A percentile compares a stretch with the other conserved stretches of the same genome.
phyloP scores from a whole-genome alignment of 2,329 filamentous ascomycete genomes.

The Onygenales sp. region DNA sequence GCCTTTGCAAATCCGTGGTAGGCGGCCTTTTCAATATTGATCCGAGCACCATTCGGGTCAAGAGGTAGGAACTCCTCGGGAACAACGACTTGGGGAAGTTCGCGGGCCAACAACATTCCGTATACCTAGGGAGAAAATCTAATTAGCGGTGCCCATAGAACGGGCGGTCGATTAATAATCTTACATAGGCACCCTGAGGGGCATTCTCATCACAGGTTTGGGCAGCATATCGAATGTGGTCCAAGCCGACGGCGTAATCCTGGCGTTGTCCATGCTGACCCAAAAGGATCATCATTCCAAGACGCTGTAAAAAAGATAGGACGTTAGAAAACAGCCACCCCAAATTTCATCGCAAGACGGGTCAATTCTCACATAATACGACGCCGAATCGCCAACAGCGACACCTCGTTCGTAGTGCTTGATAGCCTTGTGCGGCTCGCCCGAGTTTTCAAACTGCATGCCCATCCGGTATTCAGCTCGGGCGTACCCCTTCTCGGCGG shows the following conservation, averaged over 20 bases:
- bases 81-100: slow-evolving; percentile 81
- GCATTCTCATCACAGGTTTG: slow-evolving; percentile 90
- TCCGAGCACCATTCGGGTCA: slow-evolving; percentile 63
- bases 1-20: slow-evolving; percentile 94
- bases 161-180: slow-evolving; percentile 11
- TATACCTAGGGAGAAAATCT: slow-evolving; percentile 48
- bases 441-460: slow-evolving; percentile 95
- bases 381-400: slow-evolving; percentile 73
- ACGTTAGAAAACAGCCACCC: slow-evolving; percentile 4
- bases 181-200: slow-evolving; percentile 79
- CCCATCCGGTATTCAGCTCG: slow-evolving; percentile 93
- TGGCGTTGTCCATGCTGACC: slow-evolving; percentile 86
- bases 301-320: slow-evolving; percentile 45
- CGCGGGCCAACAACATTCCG: slow-evolving; percentile 84
- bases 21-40: slow-evolving; percentile 93
- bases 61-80: slow-evolving; percentile 62
- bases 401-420: slow-evolving; percentile 82
- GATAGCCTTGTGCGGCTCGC: slow-evolving; percentile 83
- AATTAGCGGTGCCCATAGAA: background rate
- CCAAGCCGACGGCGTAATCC: slow-evolving; percentile 66
- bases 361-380: slow-evolving; percentile 49
- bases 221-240: slow-evolving; percentile 74
- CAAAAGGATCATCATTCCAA: slow-evolving; percentile 95
- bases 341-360: background rate
- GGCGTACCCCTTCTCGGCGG: slow-evolving; percentile 77